These are phyloP conservation scores for Immersiporthe knoxdaviesiana DNA, from an alignment of 2,329 filamentous ascomycete species.

Conservation along the genomic window DNA sequence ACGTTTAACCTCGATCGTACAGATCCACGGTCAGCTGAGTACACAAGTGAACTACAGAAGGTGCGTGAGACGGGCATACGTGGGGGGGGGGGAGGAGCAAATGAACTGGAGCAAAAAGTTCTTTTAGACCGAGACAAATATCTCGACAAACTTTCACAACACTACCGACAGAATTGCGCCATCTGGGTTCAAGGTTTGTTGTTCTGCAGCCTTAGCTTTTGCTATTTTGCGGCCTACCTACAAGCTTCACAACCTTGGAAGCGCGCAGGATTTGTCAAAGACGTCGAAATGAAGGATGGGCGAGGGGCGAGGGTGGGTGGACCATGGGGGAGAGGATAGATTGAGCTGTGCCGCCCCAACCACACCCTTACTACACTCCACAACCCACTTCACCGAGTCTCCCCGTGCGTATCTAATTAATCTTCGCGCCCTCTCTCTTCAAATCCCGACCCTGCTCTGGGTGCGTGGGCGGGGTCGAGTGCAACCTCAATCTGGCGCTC, in stretches of 20 bases:
- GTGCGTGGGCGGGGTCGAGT: background rate
- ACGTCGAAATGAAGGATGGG: background rate
- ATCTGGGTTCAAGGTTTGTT: background rate
- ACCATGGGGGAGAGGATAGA: background rate
- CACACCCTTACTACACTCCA: background rate
- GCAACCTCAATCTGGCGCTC: background rate
- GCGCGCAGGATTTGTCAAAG: background rate
- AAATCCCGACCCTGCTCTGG: background rate
- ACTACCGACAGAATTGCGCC: background rate
- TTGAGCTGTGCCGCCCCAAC: background rate
- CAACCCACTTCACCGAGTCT: background rate
- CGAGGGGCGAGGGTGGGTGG: background rate
- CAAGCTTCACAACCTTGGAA: no score
- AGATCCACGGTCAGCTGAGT: background rate
- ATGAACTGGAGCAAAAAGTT: background rate
- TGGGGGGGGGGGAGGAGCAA: background rate
- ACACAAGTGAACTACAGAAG: background rate
- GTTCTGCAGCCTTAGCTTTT: background rate
- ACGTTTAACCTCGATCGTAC: background rate
- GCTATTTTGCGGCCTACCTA: no score
- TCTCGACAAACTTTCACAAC: background rate
- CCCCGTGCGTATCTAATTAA: no score
- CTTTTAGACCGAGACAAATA: background rate
- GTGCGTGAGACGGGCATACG: background rate
- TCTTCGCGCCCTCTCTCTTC: no score